Percentiles rank a stretch among this genome's conserved stretches.
Evolutionary conservation across 1,284 basidiomycete species (phyloP).

Genomic region (Sporisorium sorghi): DNA sequence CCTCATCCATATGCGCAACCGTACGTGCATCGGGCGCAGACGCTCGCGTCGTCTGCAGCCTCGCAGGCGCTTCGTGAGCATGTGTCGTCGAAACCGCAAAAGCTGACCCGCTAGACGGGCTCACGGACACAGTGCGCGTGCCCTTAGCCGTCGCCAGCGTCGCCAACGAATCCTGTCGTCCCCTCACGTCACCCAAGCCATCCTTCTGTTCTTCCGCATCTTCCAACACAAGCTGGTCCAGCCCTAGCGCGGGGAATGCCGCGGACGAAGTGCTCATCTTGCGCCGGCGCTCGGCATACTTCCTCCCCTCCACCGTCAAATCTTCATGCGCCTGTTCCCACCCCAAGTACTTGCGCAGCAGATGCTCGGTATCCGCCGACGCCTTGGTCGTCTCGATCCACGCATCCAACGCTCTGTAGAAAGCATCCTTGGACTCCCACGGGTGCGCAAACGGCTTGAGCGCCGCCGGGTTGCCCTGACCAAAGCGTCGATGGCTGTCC

Average conservation of each 20-base stretch:
- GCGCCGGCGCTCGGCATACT: slow-evolving; percentile 44
- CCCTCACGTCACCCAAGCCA: background rate
- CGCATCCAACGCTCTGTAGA: slow-evolving; percentile 42
- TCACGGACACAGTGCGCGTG: background rate
- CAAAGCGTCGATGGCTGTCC: slow-evolving; percentile 30
- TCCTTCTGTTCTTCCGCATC: background rate
- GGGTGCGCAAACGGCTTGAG: slow-evolving; percentile 51
- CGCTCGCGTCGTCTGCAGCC: slow-evolving; percentile 34
- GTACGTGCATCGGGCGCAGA: slow-evolving; percentile 16
- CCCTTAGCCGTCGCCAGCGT: background rate
- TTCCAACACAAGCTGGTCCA: slow-evolving; percentile 18
- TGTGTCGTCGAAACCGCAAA: slow-evolving; percentile 24
- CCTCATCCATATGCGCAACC: background rate
- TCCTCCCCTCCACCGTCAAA: slow-evolving; percentile 52
- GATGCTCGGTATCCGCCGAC: slow-evolving; percentile 34
- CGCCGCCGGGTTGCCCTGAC: slow-evolving; percentile 35
- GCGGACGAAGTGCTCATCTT: slow-evolving; percentile 44
- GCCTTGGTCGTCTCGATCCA: slow-evolving; percentile 32
- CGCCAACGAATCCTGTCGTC: background rate
- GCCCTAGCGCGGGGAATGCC: slow-evolving; percentile 12
- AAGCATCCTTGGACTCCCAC: slow-evolving; percentile 41
- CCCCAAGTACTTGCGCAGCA: slow-evolving; percentile 44
- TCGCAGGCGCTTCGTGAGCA: slow-evolving; percentile 43
- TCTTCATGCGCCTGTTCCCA: slow-evolving; percentile 52
- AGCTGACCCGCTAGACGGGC: slow-evolving; percentile 1